A percentile compares a stretch with the other conserved stretches of the same genome.
These are phyloP conservation scores for Sphagnum fallax DNA, from an alignment of 228 moss, liverwort and hornwort species.

Conservation along the genomic window DNA sequence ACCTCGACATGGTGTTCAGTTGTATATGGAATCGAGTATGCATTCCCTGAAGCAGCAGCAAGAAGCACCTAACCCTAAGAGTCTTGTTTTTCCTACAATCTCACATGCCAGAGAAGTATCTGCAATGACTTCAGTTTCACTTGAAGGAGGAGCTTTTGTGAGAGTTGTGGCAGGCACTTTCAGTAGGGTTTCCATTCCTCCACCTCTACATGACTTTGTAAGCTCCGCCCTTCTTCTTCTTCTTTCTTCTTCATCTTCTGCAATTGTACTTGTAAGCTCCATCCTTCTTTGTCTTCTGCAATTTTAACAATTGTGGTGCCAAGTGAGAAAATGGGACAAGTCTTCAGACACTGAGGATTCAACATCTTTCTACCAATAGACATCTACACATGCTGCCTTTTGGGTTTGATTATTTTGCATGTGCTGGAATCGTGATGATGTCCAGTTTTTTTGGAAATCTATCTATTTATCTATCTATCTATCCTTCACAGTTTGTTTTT, in stretches of 20 bases:
- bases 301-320: no score
- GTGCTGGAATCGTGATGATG: not conserved
- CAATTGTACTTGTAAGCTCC: no score
- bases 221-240: slow-evolving; percentile 7
- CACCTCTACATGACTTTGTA: slow-evolving; percentile 54
- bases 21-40: slow-evolving; percentile 41
- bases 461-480: no score
- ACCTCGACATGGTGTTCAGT: slow-evolving; percentile 54
- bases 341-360: not conserved
- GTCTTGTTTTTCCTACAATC: slow-evolving; percentile 28
- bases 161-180: slow-evolving; percentile 49
- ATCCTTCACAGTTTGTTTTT: no score
- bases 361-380: not conserved
- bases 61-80: slow-evolving; percentile 12
- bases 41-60: slow-evolving; percentile 16
- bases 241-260: not conserved
- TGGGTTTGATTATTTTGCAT: not conserved
- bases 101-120: slow-evolving; percentile 50
- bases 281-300: no score
- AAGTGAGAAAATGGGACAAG: no score
- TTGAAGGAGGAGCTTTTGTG: slow-evolving; percentile 28
- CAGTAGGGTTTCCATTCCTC: slow-evolving; percentile 24
- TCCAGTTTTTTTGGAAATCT: not conserved
- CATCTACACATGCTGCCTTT: not conserved
- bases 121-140: slow-evolving; percentile 14